These are phyloP conservation scores for Phyllosticta citribraziliensis DNA, from an alignment of 2,329 filamentous ascomycete species.

Conservation along the genomic window DNA sequence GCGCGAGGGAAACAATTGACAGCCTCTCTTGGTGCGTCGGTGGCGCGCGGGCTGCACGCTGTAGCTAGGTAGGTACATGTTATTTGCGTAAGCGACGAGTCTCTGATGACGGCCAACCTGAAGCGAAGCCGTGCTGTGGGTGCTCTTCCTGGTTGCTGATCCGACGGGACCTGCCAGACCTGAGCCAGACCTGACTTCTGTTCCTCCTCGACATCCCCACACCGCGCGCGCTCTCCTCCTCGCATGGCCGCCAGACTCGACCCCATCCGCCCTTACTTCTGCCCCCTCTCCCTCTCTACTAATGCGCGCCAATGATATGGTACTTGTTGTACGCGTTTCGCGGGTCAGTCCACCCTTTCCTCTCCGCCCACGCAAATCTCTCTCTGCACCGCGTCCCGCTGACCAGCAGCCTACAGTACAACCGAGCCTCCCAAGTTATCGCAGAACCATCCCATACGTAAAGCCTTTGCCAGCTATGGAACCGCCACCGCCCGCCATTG, in stretches of 20 bases:
- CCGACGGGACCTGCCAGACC: neutral
- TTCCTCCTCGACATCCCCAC: neutral
- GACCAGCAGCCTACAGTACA: conserved; percentile 42
- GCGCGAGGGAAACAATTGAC: neutral
- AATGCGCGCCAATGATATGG: conserved; percentile 52
- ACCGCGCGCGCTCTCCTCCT: neutral
- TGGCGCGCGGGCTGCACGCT: neutral
- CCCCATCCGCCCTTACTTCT: neutral
- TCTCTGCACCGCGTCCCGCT: neutral
- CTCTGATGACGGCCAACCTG: neutral
- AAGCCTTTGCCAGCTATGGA: conserved; percentile 58
- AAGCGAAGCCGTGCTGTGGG: neutral
- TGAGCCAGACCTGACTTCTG: too few relatives aligned
- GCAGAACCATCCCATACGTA: conserved; percentile 55
- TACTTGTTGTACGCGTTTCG: conserved; percentile 67
- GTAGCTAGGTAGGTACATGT: too few relatives aligned
- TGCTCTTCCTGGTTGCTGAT: neutral
- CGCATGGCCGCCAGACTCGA: neutral
- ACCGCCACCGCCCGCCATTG: conserved; percentile 63
- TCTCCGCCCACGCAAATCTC: neutral
- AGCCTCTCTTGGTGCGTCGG: neutral
- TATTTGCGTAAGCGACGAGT: neutral
- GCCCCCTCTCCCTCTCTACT: conserved; percentile 6
- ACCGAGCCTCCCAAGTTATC: conserved; percentile 61
- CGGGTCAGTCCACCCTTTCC: conserved; percentile 48